Evolutionary conservation across 164 flowering plant species (phyloP).

Genomic region (Umbilicus rupestris): DNA sequence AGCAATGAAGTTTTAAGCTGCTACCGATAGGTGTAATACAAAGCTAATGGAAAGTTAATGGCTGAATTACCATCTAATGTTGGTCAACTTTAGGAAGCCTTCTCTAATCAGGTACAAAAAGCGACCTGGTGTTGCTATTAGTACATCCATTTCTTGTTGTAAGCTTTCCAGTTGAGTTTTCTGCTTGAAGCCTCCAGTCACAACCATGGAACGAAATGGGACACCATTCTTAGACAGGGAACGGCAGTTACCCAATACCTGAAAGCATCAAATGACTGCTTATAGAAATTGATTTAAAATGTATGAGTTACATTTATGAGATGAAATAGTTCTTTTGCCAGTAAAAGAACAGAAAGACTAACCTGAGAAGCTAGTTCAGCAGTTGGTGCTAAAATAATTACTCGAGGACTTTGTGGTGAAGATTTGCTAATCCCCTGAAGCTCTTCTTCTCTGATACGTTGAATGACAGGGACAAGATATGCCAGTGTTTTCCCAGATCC

Average conservation of each 20-base stretch:
- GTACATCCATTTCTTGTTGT: slow-evolving; percentile 68
- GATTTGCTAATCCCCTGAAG: slow-evolving; percentile 66
- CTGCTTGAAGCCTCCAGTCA: slow-evolving; percentile 88
- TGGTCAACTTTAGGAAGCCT: slow-evolving; percentile 60
- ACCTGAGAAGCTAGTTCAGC: slow-evolving; percentile 98
- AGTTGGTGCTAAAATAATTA: slow-evolving; percentile 77
- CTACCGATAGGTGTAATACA: too few species aligned
- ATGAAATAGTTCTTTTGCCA: neutral
- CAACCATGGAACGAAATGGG: slow-evolving; percentile 91
- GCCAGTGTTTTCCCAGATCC: slow-evolving; percentile 97
- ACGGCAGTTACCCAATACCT: slow-evolving; percentile 78
- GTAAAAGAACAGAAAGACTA: slow-evolving; percentile 10
- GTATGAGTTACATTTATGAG: neutral
- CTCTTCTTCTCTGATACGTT: slow-evolving; percentile 81
- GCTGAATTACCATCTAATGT: slow-evolving; percentile 63
- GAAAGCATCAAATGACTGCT: slow-evolving; percentile 17
- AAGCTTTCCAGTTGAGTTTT: slow-evolving; percentile 81
- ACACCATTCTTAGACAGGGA: slow-evolving; percentile 75
- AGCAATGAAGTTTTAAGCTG: neutral
- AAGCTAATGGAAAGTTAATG: neutral
- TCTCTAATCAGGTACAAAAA: slow-evolving; percentile 66
- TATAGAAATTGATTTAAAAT: neutral
- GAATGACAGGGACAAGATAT: slow-evolving; percentile 75
- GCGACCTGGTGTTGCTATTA: slow-evolving; percentile 94
- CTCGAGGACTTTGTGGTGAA: slow-evolving; percentile 58